These are phyloP conservation scores for Pholiota molesta DNA, from an alignment of 768 basidiomycete genomes.

Conservation along the genomic window DNA sequence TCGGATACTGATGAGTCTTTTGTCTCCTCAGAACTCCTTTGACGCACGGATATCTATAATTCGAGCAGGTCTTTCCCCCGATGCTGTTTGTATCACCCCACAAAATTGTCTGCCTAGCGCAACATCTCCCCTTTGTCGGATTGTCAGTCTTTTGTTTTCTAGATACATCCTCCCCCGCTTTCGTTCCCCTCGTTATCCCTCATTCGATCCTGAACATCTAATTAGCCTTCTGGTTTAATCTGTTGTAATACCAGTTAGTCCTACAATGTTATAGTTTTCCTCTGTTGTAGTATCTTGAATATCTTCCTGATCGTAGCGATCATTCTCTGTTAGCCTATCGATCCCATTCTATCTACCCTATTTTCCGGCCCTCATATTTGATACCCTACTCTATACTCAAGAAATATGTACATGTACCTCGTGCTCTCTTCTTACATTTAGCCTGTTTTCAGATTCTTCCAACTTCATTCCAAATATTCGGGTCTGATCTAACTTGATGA, in stretches of 20 bases:
- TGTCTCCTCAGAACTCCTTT: slow-evolving; percentile 9
- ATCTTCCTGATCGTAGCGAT: too few species aligned
- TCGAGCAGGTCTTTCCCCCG: too few species aligned
- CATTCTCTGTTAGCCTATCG: neutral
- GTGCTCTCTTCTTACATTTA: too few species aligned
- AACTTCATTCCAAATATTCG: too few species aligned
- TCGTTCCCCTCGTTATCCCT: neutral
- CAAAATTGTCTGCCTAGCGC: neutral
- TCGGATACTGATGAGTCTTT: slow-evolving; percentile 13
- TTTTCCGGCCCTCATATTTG: neutral
- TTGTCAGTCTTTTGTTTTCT: neutral
- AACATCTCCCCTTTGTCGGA: neutral
- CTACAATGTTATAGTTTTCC: slow-evolving; percentile 2
- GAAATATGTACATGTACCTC: neutral
- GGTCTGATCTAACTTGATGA: too few species aligned
- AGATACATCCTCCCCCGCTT: neutral
- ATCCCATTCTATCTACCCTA: neutral
- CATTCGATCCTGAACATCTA: neutral
- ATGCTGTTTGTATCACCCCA: too few species aligned
- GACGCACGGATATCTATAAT: slow-evolving; percentile 7
- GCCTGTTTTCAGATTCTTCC: too few species aligned
- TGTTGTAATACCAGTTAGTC: slow-evolving; percentile 19
- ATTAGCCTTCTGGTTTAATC: slow-evolving; percentile 13
- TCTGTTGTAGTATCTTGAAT: neutral
- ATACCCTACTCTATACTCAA: neutral